These are phyloP conservation scores for Wilhelminamyces savonicus DNA, from an alignment of 805 yeast species.

Conservation along the genomic window DNA sequence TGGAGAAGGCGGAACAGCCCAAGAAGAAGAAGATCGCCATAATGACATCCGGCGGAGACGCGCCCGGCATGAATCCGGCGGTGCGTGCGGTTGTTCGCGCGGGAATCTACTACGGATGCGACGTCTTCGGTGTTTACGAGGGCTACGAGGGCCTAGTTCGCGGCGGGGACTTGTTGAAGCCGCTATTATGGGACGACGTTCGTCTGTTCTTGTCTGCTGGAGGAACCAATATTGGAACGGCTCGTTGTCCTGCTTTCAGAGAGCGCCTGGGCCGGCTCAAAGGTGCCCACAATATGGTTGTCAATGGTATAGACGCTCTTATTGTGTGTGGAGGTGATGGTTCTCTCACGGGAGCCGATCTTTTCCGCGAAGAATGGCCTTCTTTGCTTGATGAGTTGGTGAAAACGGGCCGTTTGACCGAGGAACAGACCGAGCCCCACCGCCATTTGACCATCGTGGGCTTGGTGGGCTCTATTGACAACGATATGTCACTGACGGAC, in stretches of 20 bases:
- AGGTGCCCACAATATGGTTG: conserved; percentile 62
- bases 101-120: conserved; percentile 59
- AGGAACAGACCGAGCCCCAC: conserved; percentile 40
- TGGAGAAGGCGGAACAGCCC: neutral
- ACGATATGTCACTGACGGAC: conserved; percentile 81
- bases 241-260: conserved; percentile 62
- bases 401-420: conserved; percentile 37
- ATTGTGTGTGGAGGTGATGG: conserved; percentile 85
- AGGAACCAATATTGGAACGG: conserved; percentile 77
- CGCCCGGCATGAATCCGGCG: conserved; percentile 77
- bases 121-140: conserved; percentile 62
- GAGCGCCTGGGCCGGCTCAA: conserved; percentile 59
- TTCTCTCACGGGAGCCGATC: conserved; percentile 75
- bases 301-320: conserved; percentile 69
- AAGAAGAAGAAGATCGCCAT: conserved; percentile 52
- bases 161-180: conserved; percentile 53
- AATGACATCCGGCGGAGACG: conserved; percentile 80
- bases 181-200: conserved; percentile 70
- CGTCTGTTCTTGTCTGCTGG: conserved; percentile 66
- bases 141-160: conserved; percentile 69
- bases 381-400: conserved; percentile 55
- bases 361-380: conserved; percentile 76
- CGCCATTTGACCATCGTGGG: conserved; percentile 65
- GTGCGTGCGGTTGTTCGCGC: conserved; percentile 70
- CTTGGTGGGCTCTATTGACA: conserved; percentile 77